Conservation (phyloP, 2,329 filamentous ascomycete species). For the Fusarium sublunatum region DNA sequence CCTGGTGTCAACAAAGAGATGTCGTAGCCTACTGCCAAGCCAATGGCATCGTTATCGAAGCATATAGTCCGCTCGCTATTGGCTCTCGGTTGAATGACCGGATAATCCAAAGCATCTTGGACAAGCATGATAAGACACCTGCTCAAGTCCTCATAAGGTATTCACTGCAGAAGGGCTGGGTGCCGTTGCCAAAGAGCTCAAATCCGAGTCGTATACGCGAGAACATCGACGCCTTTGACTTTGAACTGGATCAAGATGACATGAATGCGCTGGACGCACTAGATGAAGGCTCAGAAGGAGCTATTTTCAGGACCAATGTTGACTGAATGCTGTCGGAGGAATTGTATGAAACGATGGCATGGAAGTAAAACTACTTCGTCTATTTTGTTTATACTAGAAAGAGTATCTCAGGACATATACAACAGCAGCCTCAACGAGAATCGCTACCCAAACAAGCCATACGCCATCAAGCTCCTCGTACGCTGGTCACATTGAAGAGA, state of each 20-base stretch:
- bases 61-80: conserved; percentile 54
- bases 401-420: conserved; percentile 11
- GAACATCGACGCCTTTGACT: conserved; percentile 71
- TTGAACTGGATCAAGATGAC: conserved; percentile 66
- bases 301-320: conserved; percentile 49
- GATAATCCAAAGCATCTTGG: conserved; percentile 65
- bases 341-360: background rate
- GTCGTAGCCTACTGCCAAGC: conserved; percentile 73
- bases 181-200: conserved; percentile 75
- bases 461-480: background rate
- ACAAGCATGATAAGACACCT: conserved; percentile 69
- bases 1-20: conserved; percentile 70
- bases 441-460: conserved; percentile 1
- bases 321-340: conserved; percentile 14
- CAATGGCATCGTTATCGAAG: conserved; percentile 71
- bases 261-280: conserved; percentile 57
- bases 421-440: conserved; percentile 2
- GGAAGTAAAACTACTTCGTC: conserved; percentile 6
- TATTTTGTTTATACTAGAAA: conserved; percentile 8
- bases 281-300: conserved; percentile 46
- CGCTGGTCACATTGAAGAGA: background rate
- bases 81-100: conserved; percentile 60
- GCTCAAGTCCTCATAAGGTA: conserved; percentile 77
- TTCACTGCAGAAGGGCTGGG: conserved; percentile 75
- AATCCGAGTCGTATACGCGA: conserved; percentile 67